These are phyloP conservation scores for Iberis pinnata DNA, from an alignment of 345 rosid species.

Conservation along the genomic window DNA sequence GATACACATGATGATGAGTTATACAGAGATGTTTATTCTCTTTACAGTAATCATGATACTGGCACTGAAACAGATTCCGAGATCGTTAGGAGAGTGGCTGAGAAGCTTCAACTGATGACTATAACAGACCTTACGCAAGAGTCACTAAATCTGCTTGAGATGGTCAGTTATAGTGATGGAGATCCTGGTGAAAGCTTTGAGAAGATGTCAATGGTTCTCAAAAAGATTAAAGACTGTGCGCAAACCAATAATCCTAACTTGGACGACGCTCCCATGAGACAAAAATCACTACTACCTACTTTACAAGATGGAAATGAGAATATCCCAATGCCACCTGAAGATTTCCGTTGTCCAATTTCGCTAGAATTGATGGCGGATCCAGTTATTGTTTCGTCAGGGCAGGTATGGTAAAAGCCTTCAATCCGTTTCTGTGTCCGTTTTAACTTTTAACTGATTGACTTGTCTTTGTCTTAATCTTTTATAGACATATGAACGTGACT, in stretches of 20 bases:
- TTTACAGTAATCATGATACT: slow-evolving; percentile 42
- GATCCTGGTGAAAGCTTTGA: slow-evolving; percentile 77
- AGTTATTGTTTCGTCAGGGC: slow-evolving; percentile 93
- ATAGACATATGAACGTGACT: slow-evolving; percentile 86
- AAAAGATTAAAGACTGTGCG: slow-evolving; percentile 72
- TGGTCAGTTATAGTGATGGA: slow-evolving; percentile 58
- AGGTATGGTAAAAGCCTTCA: slow-evolving; percentile 47
- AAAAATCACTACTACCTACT: too few species aligned
- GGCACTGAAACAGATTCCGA: too few species aligned
- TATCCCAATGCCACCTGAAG: slow-evolving; percentile 71
- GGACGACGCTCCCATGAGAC: slow-evolving; percentile 38
- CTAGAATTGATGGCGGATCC: slow-evolving; percentile 96
- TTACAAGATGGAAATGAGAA: slow-evolving; percentile 58
- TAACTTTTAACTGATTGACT: too few species aligned
- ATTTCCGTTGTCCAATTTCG: slow-evolving; percentile 95
- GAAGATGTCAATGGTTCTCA: slow-evolving; percentile 72
- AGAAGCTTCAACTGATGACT: slow-evolving; percentile 64
- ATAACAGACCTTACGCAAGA: slow-evolving; percentile 71
- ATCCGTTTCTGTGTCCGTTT: too few species aligned
- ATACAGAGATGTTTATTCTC: slow-evolving; percentile 46
- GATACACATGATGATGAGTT: slow-evolving; percentile 53
- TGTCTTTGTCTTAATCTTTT: too few species aligned
- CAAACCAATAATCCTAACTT: slow-evolving; percentile 63
- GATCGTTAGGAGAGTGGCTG: slow-evolving; percentile 53
- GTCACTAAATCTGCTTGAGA: slow-evolving; percentile 80